phyloP scores from a whole-genome alignment of 2,329 filamentous ascomycete genomes.

The Paracoccidioides lutzii region DNA sequence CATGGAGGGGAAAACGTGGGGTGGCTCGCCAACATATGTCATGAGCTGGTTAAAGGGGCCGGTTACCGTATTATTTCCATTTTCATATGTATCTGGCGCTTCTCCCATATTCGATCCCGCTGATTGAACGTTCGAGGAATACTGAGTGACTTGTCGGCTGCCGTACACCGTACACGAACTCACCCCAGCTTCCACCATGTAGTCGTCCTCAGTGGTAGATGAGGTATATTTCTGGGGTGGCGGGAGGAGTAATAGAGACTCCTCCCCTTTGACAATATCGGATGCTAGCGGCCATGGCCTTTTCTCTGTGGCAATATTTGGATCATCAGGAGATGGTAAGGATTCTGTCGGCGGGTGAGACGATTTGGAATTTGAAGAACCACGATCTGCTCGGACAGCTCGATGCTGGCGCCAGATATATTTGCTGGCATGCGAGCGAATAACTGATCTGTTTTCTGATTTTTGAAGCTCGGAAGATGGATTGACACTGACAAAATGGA shows the following conservation, averaged over 20 bases:
- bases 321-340: not conserved
- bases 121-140: not conserved
- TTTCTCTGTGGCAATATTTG: not conserved
- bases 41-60: slow-evolving; percentile 11
- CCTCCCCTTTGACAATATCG: not conserved
- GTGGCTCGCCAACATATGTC: slow-evolving; percentile 7
- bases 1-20: slow-evolving; percentile 9
- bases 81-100: not conserved
- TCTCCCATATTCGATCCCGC: not conserved
- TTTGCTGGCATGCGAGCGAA: slow-evolving; percentile 14
- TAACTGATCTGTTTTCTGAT: slow-evolving; percentile 11
- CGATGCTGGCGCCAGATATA: slow-evolving; percentile 14
- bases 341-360: not conserved
- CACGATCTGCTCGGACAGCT: slow-evolving; percentile 7
- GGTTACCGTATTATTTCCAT: not conserved
- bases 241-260: not conserved
- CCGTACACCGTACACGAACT: not conserved
- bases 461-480: slow-evolving; percentile 12
- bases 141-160: not conserved
- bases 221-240: not conserved
- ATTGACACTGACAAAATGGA: slow-evolving; percentile 15
- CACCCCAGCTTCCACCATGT: not conserved
- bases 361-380: not conserved
- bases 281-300: not conserved
- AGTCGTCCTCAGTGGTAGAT: not conserved